phyloP scores from a whole-genome alignment of 805 yeast species.

The Cyberlindnera maritima region DNA sequence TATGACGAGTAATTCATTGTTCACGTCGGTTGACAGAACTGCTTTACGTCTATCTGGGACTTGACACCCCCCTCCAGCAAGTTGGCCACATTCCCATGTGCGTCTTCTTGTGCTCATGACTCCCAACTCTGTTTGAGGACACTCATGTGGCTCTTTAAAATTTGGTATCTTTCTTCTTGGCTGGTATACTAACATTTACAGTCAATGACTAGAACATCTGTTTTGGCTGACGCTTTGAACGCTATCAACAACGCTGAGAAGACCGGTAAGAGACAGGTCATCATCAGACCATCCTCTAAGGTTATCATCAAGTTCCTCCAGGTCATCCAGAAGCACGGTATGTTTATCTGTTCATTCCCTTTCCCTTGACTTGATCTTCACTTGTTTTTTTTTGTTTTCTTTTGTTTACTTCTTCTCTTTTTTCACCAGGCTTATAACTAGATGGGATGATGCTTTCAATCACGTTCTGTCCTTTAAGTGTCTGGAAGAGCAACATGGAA shows the following conservation, averaged over 20 bases:
- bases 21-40: conserved; percentile 23
- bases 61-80: conserved; percentile 31
- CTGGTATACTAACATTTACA: conserved; percentile 13
- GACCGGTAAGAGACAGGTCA: conserved; percentile 98
- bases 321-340: conserved; percentile 97
- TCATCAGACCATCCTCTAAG: conserved; percentile 97
- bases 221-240: conserved; percentile 96
- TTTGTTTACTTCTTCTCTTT: background rate
- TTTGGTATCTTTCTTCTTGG: background rate
- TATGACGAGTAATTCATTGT: conserved; percentile 11
- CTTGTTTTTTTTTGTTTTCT: background rate
- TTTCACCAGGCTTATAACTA: conserved; percentile 93
- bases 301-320: conserved; percentile 94
- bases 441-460: conserved; percentile 85
- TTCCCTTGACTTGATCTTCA: background rate
- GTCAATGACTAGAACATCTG: conserved; percentile 94
- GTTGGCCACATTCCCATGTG: background rate
- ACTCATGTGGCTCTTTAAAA: conserved; percentile 43
- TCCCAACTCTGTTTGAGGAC: conserved; percentile 37
- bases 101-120: conserved; percentile 38
- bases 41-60: conserved; percentile 21
- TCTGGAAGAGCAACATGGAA: conserved; percentile 69
- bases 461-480: conserved; percentile 97
- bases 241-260: conserved; percentile 98
- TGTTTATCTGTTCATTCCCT: conserved; percentile 39